Percentiles rank a stretch among this genome's conserved stretches.
phyloP scores from a whole-genome alignment of 176 grass and related monocot genomes.

The Melocanna baccifera region DNA sequence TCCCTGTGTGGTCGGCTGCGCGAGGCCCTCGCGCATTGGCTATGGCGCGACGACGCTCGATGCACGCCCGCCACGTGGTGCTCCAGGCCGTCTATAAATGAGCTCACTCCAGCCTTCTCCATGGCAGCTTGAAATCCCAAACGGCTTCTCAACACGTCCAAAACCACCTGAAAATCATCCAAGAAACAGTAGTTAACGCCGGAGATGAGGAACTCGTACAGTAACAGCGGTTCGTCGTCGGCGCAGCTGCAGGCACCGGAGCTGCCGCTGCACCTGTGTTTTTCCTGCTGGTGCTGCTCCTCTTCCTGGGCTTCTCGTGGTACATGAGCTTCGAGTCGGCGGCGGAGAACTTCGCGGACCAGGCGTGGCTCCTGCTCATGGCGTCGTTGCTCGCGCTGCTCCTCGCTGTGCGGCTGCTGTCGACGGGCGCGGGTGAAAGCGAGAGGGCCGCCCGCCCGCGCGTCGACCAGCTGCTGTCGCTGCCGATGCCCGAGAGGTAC shows the following conservation, averaged over 20 bases:
- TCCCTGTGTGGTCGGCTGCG: constrained; percentile 25
- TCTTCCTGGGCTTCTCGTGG: constrained; percentile 62
- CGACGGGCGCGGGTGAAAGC: neutral
- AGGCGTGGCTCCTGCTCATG: constrained; percentile 48
- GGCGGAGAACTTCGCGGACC: constrained; percentile 40
- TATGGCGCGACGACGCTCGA: neutral
- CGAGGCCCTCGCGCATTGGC: constrained; percentile 21
- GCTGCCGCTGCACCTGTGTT: constrained; percentile 57
- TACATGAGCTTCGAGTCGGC: constrained; percentile 61
- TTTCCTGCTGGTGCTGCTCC: constrained; percentile 59
- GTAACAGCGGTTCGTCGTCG: neutral
- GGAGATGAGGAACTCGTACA: constrained; percentile 40
- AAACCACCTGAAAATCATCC: neutral
- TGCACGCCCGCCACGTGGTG: neutral
- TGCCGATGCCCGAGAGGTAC: constrained; percentile 50
- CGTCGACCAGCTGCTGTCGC: constrained; percentile 25
- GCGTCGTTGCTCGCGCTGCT: constrained; percentile 55
- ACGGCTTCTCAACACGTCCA: neutral
- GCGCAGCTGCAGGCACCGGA: constrained; percentile 20
- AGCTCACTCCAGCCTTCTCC: neutral
- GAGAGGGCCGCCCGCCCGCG: neutral
- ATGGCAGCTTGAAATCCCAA: neutral
- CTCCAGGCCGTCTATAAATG: constrained; percentile 2
- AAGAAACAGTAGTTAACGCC: neutral
- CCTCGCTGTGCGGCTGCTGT: constrained; percentile 51